Conservation (phyloP, 345 rosid species). For the Turnera subulata region DNA sequence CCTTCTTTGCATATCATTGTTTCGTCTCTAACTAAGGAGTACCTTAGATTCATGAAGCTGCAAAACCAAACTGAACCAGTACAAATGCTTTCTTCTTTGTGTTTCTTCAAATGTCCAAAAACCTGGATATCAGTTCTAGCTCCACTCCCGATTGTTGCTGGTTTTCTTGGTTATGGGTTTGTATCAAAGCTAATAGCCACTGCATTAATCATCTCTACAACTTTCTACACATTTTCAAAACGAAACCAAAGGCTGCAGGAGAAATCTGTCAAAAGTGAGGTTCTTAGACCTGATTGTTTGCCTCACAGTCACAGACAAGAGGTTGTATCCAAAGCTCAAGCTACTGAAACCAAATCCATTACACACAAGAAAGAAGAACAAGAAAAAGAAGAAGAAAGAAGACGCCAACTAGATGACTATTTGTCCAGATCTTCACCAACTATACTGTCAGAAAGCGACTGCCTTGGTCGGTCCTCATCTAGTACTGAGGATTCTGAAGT, state of each 20-base stretch:
- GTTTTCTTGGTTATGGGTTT: slow-evolving; percentile 31
- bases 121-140: slow-evolving; percentile 30
- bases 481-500: slow-evolving; percentile 46
- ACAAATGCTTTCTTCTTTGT: slow-evolving; percentile 23
- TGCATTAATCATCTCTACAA: slow-evolving; percentile 29
- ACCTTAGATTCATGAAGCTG: slow-evolving; percentile 22
- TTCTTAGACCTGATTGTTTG: slow-evolving; percentile 3
- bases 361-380: neutral
- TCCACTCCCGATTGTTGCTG: slow-evolving; percentile 17
- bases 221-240: slow-evolving; percentile 25
- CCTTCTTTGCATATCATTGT: no score
- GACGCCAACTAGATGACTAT: neutral
- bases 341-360: neutral
- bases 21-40: neutral
- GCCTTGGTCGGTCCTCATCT: slow-evolving; percentile 21
- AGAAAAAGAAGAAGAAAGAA: neutral
- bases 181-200: slow-evolving; percentile 28
- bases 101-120: slow-evolving; percentile 31
- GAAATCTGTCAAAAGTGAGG: slow-evolving; percentile 15
- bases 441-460: slow-evolving; percentile 31
- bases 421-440: slow-evolving; percentile 6
- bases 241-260: slow-evolving; percentile 7
- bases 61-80: slow-evolving; percentile 19
- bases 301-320: neutral
- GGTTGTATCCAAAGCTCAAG: neutral